Conservation (phyloP, 2,329 filamentous ascomycete genomes). For the Arachnomyces sp. region DNA sequence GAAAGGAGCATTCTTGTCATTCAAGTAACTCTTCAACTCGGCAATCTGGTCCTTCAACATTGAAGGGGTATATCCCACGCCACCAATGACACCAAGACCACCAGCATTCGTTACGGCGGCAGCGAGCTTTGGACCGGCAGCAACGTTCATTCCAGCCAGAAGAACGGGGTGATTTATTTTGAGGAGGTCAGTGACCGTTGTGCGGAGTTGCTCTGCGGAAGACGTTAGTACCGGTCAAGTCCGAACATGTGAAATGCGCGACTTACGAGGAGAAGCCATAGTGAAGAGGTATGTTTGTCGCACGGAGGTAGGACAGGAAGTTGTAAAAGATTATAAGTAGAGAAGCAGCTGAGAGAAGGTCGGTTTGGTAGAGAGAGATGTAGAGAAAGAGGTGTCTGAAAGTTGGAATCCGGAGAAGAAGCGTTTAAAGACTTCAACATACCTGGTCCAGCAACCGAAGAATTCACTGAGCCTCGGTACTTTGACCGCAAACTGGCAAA, state of each 20-base stretch:
- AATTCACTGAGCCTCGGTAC: too few species aligned
- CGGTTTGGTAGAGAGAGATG: too few species aligned
- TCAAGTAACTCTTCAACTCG: slow-evolving; percentile 81
- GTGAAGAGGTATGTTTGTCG: slow-evolving; percentile 6
- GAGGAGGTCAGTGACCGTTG: slow-evolving; percentile 87
- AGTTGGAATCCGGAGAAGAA: too few species aligned
- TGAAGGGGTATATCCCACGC: slow-evolving; percentile 84
- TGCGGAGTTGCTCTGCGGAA: slow-evolving; percentile 72
- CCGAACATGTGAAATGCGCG: slow-evolving; percentile 8
- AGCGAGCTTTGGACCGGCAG: slow-evolving; percentile 89
- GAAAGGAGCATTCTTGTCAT: slow-evolving; percentile 89
- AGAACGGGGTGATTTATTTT: slow-evolving; percentile 96
- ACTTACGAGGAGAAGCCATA: slow-evolving; percentile 78
- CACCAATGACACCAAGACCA: slow-evolving; percentile 91
- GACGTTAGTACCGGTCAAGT: slow-evolving; percentile 16
- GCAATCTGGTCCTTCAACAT: slow-evolving; percentile 94
- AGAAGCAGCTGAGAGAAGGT: neutral
- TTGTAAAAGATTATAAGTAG: neutral
- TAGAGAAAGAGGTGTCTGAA: too few species aligned
- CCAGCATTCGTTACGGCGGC: slow-evolving; percentile 96
- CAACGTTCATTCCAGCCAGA: slow-evolving; percentile 98
- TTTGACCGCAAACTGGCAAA: too few species aligned
- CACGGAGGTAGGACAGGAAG: neutral
- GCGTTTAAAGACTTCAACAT: too few species aligned
- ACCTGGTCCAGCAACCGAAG: too few species aligned